Base-by-base conservation (phyloP, 2,329 filamentous ascomycete genomes). In the Bipolaris bicolor region DNA sequence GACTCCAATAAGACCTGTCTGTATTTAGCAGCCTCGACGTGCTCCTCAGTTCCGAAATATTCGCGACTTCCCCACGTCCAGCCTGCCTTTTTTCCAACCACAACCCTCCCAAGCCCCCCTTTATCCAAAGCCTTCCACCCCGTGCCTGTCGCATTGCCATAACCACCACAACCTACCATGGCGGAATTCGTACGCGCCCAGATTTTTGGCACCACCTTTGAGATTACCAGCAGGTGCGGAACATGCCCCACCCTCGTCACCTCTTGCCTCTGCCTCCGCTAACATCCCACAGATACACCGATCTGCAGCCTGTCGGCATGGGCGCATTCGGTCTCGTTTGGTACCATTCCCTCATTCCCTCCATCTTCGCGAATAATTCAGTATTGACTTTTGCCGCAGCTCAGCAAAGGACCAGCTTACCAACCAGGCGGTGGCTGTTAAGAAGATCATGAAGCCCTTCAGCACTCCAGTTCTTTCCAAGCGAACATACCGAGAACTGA, bases 371-470 rank as follows among this genome's bases (percentile, higher is more conserved):
- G 18, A 40, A 11, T 1, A 16, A 46, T 26, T 18, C 36, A 52
- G 50, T 44, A 57, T 62, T 69, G 36, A 75, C 59, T 15, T 15
- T 18, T 7, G 49, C 9, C 56, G 51, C 76, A 98, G 94, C 81
- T 98, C 95, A 64, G 95, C 95, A 57, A 94, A 92, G 81, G 95
- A 99, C 79, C 93, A 98, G 82, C 92, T 99, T 79, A 98, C 95
- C 59, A 91, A 87, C 77, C 93, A 97, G 79, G 92, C 93, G 79
- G 95, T 99, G 61, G 95, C 95, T 58, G 93, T 99, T 77, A 99
- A 99, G 86, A 99, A 99, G 87, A 99, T 99, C 76, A 98, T 99
- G 94, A 99, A 98, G 84, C 95, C 95, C 9, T 99, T 99, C 81
- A 97, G 93, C 84, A 99, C 95, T n/a, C 93, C 95, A 1, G 95